Percentiles rank a stretch among this genome's conserved stretches.
Conservation (phyloP, 768 basidiomycete species). For the Pleurotus sapidus region DNA sequence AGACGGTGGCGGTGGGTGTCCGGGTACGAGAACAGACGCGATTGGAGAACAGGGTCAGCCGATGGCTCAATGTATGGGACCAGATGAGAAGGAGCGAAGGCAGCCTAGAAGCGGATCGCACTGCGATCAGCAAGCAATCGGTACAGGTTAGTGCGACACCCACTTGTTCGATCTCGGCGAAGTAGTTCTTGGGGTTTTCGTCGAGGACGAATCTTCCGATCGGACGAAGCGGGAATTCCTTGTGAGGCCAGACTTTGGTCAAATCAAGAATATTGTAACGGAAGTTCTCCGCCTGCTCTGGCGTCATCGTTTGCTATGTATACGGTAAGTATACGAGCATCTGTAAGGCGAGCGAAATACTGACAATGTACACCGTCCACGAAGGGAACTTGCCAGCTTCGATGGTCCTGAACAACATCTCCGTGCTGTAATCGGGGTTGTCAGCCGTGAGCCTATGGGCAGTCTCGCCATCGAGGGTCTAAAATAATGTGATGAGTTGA, state of each 20-base stretch:
- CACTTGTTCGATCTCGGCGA: conserved; percentile 93
- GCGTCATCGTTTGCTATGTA: conserved; percentile 85
- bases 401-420: conserved; percentile 79
- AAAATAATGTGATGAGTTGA: conserved; percentile 9
- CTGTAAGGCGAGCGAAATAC: conserved; percentile 18
- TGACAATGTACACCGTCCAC: conserved; percentile 85
- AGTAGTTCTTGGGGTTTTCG: conserved; percentile 83
- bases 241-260: conserved; percentile 91
- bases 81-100: conserved; percentile 87
- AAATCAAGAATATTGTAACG: conserved; percentile 89
- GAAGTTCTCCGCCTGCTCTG: conserved; percentile 87
- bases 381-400: conserved; percentile 77
- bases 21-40: conserved; percentile 92
- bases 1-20: conserved; percentile 87
- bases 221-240: conserved; percentile 82
- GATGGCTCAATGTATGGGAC: conserved; percentile 89
- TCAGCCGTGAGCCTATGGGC: conserved; percentile 66
- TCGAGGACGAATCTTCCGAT: conserved; percentile 84
- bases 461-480: conserved; percentile 70
- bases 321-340: neutral
- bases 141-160: conserved; percentile 23
- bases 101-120: conserved; percentile 39
- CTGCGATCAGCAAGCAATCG: conserved; percentile 17
- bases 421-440: conserved; percentile 84
- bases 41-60: conserved; percentile 90